Evolutionary conservation across 2,329 filamentous ascomycete species (phyloP).

Genomic region (Ophiocordyceps camponoti-rufipedis): DNA sequence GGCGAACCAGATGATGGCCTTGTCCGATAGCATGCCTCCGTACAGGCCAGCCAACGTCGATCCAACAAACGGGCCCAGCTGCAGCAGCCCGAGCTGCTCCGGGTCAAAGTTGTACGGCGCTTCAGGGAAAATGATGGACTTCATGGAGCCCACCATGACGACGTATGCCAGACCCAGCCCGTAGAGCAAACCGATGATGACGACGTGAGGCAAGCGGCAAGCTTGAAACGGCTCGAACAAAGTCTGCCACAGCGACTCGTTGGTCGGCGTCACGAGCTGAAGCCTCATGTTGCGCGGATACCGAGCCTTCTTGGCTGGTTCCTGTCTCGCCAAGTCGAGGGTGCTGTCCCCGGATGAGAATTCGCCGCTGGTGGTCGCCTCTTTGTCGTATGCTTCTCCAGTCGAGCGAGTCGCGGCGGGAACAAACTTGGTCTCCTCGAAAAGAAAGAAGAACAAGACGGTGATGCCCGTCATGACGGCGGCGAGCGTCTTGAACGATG

Average conservation of each 20-base stretch:
- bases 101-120: slow-evolving; percentile 14
- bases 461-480: slow-evolving; percentile 1
- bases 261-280: slow-evolving; percentile 6
- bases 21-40: slow-evolving; percentile 19
- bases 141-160: slow-evolving; percentile 11
- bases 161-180: slow-evolving; percentile 16
- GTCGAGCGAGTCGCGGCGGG: slow-evolving; percentile 2
- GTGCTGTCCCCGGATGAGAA: too few species aligned
- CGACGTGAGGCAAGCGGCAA: slow-evolving; percentile 17
- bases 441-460: slow-evolving; percentile 4
- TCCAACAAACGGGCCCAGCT: slow-evolving; percentile 15
- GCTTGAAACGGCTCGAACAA: slow-evolving; percentile 6
- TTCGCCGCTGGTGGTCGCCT: neutral
- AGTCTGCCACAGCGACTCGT: slow-evolving; percentile 3
- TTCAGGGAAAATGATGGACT: slow-evolving; percentile 16
- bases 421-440: slow-evolving; percentile 12
- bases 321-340: too few species aligned
- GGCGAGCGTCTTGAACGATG: slow-evolving; percentile 8
- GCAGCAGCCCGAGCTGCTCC: slow-evolving; percentile 10
- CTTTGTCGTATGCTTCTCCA: neutral
- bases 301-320: neutral
- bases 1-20: slow-evolving; percentile 16
- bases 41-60: slow-evolving; percentile 19
- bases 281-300: slow-evolving; percentile 1
- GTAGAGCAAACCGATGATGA: slow-evolving; percentile 19